Evolutionary conservation across 2,329 filamentous ascomycete species (phyloP).

Genomic region (Fusarium pseudonygamai): DNA sequence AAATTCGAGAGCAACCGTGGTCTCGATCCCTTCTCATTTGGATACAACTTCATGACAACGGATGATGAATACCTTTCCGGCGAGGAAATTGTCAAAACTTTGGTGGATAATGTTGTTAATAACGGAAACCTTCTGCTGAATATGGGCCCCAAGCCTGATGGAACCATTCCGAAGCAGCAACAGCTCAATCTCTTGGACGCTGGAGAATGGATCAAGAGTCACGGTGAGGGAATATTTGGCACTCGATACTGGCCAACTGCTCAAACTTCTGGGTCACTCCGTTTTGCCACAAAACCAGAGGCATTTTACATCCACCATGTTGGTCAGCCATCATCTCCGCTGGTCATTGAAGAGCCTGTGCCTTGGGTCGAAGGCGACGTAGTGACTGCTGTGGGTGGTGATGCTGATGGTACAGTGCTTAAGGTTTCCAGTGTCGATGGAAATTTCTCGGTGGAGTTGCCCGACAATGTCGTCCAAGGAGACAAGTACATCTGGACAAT

Average conservation of each 20-base stretch:
- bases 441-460: not conserved
- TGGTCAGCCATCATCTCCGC: not conserved
- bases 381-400: not conserved
- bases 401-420: not conserved
- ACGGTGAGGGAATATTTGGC: not conserved
- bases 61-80: not conserved
- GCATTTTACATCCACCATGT: not conserved
- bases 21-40: not conserved
- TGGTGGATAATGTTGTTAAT: not conserved
- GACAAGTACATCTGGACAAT: not conserved
- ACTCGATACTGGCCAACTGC: not conserved
- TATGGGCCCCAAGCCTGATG: not conserved
- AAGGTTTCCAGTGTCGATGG: accelerated
- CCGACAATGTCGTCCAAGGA: not conserved
- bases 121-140: not conserved
- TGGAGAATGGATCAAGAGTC: not conserved
- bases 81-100: not conserved
- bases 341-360: not conserved
- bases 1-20: not conserved
- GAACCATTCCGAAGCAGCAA: not conserved
- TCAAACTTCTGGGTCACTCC: not conserved
- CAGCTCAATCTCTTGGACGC: not conserved
- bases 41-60: not conserved
- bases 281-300: not conserved
- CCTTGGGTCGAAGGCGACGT: not conserved